phyloP scores from a whole-genome alignment of 352 stramenopile species.

The Phytophthora foliorum region DNA sequence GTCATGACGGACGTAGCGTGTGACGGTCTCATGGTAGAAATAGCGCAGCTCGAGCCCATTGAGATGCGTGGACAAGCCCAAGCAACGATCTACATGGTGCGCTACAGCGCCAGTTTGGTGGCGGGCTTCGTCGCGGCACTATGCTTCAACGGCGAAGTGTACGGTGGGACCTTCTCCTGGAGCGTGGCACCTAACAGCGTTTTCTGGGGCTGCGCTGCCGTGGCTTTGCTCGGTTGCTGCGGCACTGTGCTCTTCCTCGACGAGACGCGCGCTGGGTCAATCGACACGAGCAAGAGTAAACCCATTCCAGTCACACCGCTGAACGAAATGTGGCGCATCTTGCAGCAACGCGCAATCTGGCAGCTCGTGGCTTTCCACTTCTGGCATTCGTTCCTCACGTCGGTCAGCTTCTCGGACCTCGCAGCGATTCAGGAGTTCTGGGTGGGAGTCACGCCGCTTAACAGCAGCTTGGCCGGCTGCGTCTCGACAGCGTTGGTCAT shows the following conservation, averaged over 20 bases:
- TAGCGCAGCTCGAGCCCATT: conserved; percentile 75
- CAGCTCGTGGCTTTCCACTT: conserved; percentile 77
- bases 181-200: conserved; percentile 58
- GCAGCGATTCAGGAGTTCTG: conserved; percentile 70
- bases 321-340: conserved; percentile 71
- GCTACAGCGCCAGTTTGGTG: conserved; percentile 58
- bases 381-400: conserved; percentile 72
- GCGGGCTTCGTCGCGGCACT: conserved; percentile 60
- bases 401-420: conserved; percentile 61
- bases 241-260: conserved; percentile 56
- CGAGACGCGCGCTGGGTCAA: conserved; percentile 47
- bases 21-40: conserved; percentile 77
- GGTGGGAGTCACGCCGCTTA: conserved; percentile 63
- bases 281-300: conserved; percentile 26
- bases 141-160: conserved; percentile 69
- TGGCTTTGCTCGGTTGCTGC: conserved; percentile 47
- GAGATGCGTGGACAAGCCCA: conserved; percentile 67
- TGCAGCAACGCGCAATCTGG: conserved; percentile 80
- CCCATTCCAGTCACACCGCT: conserved; percentile 40
- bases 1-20: conserved; percentile 76
- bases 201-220: conserved; percentile 61
- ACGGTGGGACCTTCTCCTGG: conserved; percentile 72
- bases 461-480: conserved; percentile 63
- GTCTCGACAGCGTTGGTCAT: conserved; percentile 62
- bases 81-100: conserved; percentile 75